These are phyloP conservation scores for Urostyla sp. DNA, from an alignment of 73 alveolate genomes.

Conservation along the genomic window DNA sequence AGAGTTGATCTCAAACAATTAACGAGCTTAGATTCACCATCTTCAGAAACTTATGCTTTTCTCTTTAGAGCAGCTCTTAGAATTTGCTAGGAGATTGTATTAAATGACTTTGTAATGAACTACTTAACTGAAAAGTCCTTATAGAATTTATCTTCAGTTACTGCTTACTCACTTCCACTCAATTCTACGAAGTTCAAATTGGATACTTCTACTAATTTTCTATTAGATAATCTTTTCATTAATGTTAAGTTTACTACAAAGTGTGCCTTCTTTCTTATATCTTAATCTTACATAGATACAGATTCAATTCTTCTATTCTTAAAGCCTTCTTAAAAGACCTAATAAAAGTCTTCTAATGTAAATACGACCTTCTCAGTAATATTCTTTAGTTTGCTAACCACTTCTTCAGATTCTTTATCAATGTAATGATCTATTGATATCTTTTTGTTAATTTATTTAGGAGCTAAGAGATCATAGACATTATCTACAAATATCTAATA, in stretches of 20 bases:
- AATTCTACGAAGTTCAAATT: slow-evolving; percentile 51
- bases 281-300: slow-evolving; percentile 12
- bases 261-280: slow-evolving; percentile 52
- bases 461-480: slow-evolving; percentile 1
- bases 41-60: slow-evolving; percentile 1
- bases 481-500: slow-evolving; percentile 17
- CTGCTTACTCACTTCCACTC: slow-evolving; percentile 57
- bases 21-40: slow-evolving; percentile 42
- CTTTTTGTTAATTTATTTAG: neutral
- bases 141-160: slow-evolving; percentile 11
- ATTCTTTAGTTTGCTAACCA: neutral
- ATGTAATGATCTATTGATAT: neutral
- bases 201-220: neutral
- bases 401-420: slow-evolving; percentile 35
- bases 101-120: slow-evolving; percentile 40
- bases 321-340: slow-evolving; percentile 35
- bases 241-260: slow-evolving; percentile 20
- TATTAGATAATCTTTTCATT: neutral
- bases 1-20: slow-evolving; percentile 20
- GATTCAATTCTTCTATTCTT: slow-evolving; percentile 35
- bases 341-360: slow-evolving; percentile 36
- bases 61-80: slow-evolving; percentile 25
- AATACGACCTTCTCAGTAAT: slow-evolving; percentile 27
- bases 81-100: slow-evolving; percentile 16
- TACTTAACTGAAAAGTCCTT: slow-evolving; percentile 2